Base-by-base conservation (phyloP, 2,329 filamentous ascomycete species). In the Diaporthe batatas region DNA sequence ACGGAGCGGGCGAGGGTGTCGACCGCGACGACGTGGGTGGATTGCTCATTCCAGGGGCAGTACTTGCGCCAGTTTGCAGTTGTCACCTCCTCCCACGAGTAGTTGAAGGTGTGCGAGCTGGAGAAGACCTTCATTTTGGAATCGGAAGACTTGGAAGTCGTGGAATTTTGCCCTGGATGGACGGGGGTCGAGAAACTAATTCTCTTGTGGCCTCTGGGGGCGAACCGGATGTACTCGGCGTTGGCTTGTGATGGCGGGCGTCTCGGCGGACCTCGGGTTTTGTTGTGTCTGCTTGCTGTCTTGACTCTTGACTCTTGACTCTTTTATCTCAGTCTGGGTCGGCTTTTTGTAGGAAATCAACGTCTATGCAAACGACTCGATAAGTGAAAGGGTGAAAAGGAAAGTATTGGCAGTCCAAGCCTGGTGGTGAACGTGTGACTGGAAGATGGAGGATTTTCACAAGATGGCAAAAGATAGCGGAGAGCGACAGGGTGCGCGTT, bases 31-130 rank as follows among this genome's bases (percentile, higher is more conserved):
- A 99, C 96, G 83, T 99, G 96, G 53, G 95, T 94, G n/a, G 94
- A 95, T 85, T 98, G 96, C 83, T 98, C 93, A 86, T 99, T 99
- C 96, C 96, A 98, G 25, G 96, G 96, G 80, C 94, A 97, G 85
- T 99, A 99, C 84, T 99, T 99, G 78, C 92, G 93, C 96, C 96
- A 99, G 89, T 99, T 99, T 81, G 94, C 95, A 18, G 94, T 95
- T 34, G 95, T 98, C 47, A 99, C 96, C 83, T 98, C 96, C 80
- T 98, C 94, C 96, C 96, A 99, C 58, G 96, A 97, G 88, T 99
- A 99, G 86, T 98, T 90, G 85, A 97, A 99, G 75, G 94, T 95
- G 84, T 94, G 94, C 51, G 88, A 87, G 80, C 94, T 97, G 78
- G 94, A 94, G 81, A 98, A 98, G 84, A 98, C 94, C 89, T 74